Conservation (phyloP, 441 rosid genomes). For the Aleurites moluccanus region DNA sequence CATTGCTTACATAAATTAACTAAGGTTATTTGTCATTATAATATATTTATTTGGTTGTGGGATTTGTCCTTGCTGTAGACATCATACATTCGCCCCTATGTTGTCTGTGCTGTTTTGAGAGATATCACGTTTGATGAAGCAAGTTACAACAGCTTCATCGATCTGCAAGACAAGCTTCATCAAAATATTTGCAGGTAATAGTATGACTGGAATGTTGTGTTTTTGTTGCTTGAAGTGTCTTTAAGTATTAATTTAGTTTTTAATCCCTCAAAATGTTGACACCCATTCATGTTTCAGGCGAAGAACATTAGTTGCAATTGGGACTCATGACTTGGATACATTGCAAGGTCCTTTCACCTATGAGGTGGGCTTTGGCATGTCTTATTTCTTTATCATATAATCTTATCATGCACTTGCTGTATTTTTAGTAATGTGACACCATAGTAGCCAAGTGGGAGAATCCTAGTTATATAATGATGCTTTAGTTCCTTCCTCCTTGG, state of each 20-base stretch:
- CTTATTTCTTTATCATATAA: not conserved
- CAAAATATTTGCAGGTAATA: constrained; percentile 90
- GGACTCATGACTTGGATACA: constrained; percentile 96
- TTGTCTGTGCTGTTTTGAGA: constrained; percentile 89
- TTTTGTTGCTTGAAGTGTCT: not conserved
- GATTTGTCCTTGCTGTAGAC: constrained; percentile 48
- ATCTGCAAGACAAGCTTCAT: constrained; percentile 97
- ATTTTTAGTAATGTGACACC: not conserved
- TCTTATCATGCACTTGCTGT: not conserved
- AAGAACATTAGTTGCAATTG: constrained; percentile 89
- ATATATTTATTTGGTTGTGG: not conserved
- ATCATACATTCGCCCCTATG: constrained; percentile 58
- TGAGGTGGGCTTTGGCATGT: constrained; percentile 54
- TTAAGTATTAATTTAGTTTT: constrained; percentile 2
- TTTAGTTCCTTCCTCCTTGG: not conserved
- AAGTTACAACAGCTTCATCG: constrained; percentile 91
- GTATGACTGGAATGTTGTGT: constrained; percentile 4
- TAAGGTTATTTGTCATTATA: constrained; percentile 14
- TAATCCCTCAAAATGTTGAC: constrained; percentile 9
- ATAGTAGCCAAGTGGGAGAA: not conserved
- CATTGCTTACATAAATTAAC: not conserved
- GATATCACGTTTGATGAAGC: constrained; percentile 81
- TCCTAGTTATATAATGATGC: not conserved
- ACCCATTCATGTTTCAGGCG: constrained; percentile 47
- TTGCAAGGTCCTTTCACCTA: constrained; percentile 86